These are phyloP conservation scores for Bolboschoenus planiculmis DNA, from an alignment of 176 grass and related monocot genomes.

Conservation along the genomic window DNA sequence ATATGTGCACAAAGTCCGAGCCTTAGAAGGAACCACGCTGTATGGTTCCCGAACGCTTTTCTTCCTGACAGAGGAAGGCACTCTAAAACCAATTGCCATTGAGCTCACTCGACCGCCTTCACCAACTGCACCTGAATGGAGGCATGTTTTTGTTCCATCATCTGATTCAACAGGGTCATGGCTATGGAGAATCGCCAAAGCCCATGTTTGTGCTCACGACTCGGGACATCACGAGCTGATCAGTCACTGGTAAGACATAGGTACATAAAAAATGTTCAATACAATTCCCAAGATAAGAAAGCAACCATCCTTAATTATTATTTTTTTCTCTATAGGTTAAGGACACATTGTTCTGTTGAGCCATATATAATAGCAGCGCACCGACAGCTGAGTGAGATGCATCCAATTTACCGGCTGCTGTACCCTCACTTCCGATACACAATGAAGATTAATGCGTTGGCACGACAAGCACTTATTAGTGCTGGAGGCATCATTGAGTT, in stretches of 20 bases:
- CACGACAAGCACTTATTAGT: constrained; percentile 48
- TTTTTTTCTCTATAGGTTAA: constrained; percentile 27
- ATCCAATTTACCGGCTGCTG: constrained; percentile 60
- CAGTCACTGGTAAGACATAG: constrained; percentile 63
- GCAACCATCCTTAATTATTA: not conserved
- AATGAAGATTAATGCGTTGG: constrained; percentile 66
- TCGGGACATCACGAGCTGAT: constrained; percentile 75
- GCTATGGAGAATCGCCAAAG: constrained; percentile 68
- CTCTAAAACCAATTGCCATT: constrained; percentile 63
- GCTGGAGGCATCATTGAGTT: constrained; percentile 59
- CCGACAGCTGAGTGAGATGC: constrained; percentile 78
- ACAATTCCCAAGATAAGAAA: not conserved
- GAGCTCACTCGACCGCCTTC: constrained; percentile 62
- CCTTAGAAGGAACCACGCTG: constrained; percentile 42
- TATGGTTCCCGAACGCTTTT: constrained; percentile 77
- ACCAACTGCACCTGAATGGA: constrained; percentile 36
- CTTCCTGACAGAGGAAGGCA: constrained; percentile 57
- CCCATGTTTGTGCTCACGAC: constrained; percentile 77
- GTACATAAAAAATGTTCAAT: no score
- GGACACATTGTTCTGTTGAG: constrained; percentile 68
- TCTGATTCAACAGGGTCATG: constrained; percentile 45
- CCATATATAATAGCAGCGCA: constrained; percentile 72
- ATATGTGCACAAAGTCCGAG: constrained; percentile 67
- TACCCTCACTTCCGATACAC: constrained; percentile 83
- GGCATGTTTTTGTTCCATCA: constrained; percentile 49